Conservation (phyloP, 495 filamentous ascomycete genomes). For the Pseudevernia furfuracea region DNA sequence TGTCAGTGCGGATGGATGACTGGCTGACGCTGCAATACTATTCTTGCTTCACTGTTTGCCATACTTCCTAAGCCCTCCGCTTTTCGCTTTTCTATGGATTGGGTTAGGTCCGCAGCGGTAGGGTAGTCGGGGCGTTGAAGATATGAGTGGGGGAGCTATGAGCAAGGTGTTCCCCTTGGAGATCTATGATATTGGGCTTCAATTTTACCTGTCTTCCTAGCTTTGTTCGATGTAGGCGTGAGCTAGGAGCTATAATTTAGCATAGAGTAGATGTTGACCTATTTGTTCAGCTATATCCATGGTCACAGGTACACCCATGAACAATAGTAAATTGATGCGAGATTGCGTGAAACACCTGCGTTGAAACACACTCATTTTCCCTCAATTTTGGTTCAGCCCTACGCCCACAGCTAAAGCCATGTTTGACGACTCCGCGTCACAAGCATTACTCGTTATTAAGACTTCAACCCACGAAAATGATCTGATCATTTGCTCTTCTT, state of each 20-base stretch:
- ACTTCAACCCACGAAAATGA: neutral
- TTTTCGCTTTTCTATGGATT: neutral
- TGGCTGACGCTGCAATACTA: neutral
- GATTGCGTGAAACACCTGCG: neutral
- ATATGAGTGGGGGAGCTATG: neutral
- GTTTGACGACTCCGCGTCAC: conserved; percentile 4
- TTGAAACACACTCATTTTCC: neutral
- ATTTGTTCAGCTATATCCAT: neutral
- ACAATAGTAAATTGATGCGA: neutral
- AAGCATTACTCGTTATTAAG: neutral
- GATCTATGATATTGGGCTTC: neutral
- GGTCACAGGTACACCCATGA: neutral
- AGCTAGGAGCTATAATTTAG: neutral
- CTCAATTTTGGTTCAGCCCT: neutral
- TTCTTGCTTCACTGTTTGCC: neutral
- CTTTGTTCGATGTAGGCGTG: neutral
- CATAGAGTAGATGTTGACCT: neutral
- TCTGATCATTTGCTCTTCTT: neutral
- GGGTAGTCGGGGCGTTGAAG: neutral
- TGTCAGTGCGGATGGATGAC: conserved; percentile 21
- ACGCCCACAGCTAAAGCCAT: neutral
- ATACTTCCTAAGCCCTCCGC: neutral
- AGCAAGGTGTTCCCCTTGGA: conserved; percentile 12
- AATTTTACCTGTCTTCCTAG: neutral
- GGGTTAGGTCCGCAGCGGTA: neutral